Conservation (phyloP, 2,329 filamentous ascomycete species). For the Colletotrichum destructivum region DNA sequence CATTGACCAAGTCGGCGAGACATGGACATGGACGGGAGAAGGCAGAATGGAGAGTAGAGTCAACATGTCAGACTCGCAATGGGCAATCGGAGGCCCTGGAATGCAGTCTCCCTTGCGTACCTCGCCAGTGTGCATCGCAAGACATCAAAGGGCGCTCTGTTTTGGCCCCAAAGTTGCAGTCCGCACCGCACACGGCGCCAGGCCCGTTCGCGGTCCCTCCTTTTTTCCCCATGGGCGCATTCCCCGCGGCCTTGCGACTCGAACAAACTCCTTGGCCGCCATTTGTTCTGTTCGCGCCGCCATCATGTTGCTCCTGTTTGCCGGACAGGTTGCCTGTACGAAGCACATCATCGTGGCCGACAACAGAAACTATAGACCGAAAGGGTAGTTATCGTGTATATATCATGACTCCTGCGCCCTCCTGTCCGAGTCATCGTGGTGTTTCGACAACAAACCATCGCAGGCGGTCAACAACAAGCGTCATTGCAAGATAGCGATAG, state of each 20-base stretch:
- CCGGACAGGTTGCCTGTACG: neutral
- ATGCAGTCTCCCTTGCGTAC: slow-evolving; percentile 36
- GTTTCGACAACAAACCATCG: slow-evolving; percentile 28
- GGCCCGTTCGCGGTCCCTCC: slow-evolving; percentile 29
- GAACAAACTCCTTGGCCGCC: neutral
- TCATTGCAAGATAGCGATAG: slow-evolving; percentile 25
- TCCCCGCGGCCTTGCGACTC: slow-evolving; percentile 24
- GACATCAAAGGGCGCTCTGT: neutral
- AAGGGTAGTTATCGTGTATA: neutral
- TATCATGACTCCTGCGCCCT: slow-evolving; percentile 39
- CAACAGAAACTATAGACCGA: neutral
- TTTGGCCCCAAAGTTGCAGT: slow-evolving; percentile 2
- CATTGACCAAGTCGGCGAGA: slow-evolving; percentile 4
- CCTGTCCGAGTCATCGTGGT: slow-evolving; percentile 32
- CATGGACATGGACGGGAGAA: neutral
- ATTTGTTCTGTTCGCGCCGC: slow-evolving; percentile 28
- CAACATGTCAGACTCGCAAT: neutral
- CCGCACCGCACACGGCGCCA: slow-evolving; percentile 23
- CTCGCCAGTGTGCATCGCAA: neutral
- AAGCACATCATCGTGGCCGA: neutral
- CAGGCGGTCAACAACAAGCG: slow-evolving; percentile 1
- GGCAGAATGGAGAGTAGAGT: neutral
- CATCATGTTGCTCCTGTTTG: slow-evolving; percentile 23
- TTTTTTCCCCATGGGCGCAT: neutral
- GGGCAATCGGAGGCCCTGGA: slow-evolving; percentile 14